Base-by-base conservation (phyloP, 2,329 filamentous ascomycete genomes). In the Fusarium sp. region DNA sequence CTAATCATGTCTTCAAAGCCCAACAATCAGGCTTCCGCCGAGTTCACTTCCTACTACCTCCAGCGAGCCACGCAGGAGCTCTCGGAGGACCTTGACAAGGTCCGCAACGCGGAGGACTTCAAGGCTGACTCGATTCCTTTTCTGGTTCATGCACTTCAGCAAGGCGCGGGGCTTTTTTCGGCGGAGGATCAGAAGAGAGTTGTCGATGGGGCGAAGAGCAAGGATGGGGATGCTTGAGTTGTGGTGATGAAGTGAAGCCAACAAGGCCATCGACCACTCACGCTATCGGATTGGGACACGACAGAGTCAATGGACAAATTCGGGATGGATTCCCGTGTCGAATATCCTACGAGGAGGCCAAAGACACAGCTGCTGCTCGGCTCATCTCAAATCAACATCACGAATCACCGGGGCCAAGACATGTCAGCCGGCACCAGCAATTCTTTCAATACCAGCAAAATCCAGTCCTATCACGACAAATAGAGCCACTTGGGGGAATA, bases 41-140 rank as follows among this genome's bases (percentile, higher is more conserved):
- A 82, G 23, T 93, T 92, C 79, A 82, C 85, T 8, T 82, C 87
- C 9, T 90, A 88, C 77, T 93, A 93, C 77, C 85, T 93, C 50
- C 88, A 90, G 73, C 88, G 87, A 64, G 82, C 89, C 6, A 92
- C 91, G 0, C 82, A 84, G 55, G 91, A 93, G 76, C 88, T 94
- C 61, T 87, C 89, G 11, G 89, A 93, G 70, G 91, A 93, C 76
- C 83, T 94, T 36, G 89, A 92, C 80, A 88, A 88, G 77, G 83
- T 93, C 66, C 87, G 91, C 69, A 78, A 74, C 7, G 89, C 91
- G 9, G 86, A 88, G 72, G 91, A 93, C 79, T 94, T 93, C 80
- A 89, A 87, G 75, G 82, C 82, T 63, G 87, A 88, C 56, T 86
- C 86, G 4, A 84, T 93, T 29, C 83, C 84, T 5, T 85, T 92